These are phyloP conservation scores for Albifimbria verrucaria DNA, from an alignment of 2,329 filamentous ascomycete species.

Conservation along the genomic window DNA sequence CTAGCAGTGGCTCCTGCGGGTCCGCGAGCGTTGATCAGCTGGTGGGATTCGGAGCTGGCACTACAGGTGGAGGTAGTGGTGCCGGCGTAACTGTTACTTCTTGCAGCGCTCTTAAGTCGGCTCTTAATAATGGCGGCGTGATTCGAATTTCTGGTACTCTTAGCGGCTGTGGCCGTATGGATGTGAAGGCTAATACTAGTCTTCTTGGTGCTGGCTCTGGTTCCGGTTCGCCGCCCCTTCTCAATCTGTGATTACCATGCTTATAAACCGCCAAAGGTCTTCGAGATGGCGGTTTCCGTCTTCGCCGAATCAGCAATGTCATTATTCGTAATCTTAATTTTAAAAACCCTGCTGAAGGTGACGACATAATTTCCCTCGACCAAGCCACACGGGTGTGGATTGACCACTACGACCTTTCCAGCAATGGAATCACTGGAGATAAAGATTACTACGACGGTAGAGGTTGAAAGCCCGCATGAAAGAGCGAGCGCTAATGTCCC, in stretches of 20 bases:
- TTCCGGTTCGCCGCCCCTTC: slow-evolving; percentile 23
- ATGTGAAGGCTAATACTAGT: slow-evolving; percentile 45
- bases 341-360: slow-evolving; percentile 40
- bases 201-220: slow-evolving; percentile 46
- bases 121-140: slow-evolving; percentile 35
- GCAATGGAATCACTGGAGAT: slow-evolving; percentile 28
- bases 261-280: slow-evolving; percentile 18
- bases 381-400: slow-evolving; percentile 42
- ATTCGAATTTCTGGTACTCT: slow-evolving; percentile 44
- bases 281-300: slow-evolving; percentile 41
- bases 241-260: background rate
- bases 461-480: background rate
- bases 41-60: slow-evolving; percentile 31
- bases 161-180: slow-evolving; percentile 37
- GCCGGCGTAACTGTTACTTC: slow-evolving; percentile 42
- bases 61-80: slow-evolving; percentile 43
- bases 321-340: slow-evolving; percentile 54
- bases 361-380: slow-evolving; percentile 49
- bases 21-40: background rate
- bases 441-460: slow-evolving; percentile 37
- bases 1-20: background rate
- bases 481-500: background rate
- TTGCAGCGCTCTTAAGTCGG: slow-evolving; percentile 35
- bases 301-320: slow-evolving; percentile 47
- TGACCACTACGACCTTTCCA: slow-evolving; percentile 37